These are phyloP conservation scores for Apiospora malaysiana DNA, from an alignment of 2,329 filamentous ascomycete genomes.

Conservation along the genomic window DNA sequence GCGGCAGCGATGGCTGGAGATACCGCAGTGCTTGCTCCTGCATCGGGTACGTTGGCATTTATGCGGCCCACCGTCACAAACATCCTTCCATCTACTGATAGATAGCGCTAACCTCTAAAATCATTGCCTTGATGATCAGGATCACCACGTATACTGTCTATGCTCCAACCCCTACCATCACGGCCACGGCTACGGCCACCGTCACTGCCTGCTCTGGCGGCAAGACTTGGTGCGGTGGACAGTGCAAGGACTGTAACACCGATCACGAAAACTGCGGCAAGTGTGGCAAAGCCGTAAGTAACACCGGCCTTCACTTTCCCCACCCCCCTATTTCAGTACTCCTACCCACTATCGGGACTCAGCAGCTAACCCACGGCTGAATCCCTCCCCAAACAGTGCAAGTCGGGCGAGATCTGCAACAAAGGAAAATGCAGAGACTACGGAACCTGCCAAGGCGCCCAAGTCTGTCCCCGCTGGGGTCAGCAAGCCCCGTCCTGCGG, in stretches of 20 bases:
- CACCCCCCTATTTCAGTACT: not conserved
- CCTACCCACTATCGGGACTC: too few species aligned
- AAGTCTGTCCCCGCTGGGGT: not conserved
- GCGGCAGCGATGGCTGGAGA: not conserved
- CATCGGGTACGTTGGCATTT: not conserved
- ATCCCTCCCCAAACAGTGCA: not conserved
- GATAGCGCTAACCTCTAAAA: not conserved
- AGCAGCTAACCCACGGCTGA: not conserved
- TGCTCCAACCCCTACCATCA: not conserved
- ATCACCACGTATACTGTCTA: not conserved
- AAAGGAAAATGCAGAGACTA: not conserved
- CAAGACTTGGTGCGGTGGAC: not conserved
- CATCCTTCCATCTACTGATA: not conserved
- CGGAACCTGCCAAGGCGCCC: not conserved
- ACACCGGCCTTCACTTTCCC: not conserved
- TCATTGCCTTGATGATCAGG: not conserved
- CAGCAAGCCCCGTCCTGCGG: not conserved
- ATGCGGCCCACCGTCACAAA: not conserved
- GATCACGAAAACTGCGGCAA: constrained; percentile 4
- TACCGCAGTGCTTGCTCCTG: not conserved
- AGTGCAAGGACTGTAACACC: not conserved
- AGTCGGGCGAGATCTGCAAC: not conserved
- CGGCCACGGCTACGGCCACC: not conserved
- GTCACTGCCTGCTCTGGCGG: not conserved
- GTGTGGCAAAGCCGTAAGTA: not conserved